A percentile compares a stretch with the other conserved stretches of the same genome.
Conservation (phyloP, 768 basidiomycete species). For the Boletellus ananas region DNA sequence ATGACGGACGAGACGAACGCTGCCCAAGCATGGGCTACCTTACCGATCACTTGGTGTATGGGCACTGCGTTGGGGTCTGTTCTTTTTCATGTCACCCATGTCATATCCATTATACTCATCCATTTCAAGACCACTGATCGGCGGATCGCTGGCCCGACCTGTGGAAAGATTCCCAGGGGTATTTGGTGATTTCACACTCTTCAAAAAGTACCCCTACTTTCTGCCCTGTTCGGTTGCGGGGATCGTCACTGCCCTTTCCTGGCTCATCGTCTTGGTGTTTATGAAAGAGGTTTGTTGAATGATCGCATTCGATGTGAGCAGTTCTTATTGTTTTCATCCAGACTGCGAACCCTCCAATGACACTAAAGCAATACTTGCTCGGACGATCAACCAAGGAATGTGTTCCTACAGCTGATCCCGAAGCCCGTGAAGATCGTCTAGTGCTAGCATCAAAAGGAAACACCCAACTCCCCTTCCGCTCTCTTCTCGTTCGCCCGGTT, state of each 20-base stretch:
- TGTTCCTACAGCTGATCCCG: background rate
- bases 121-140: conserved; percentile 56
- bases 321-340: conserved; percentile 3
- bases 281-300: conserved; percentile 47
- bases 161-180: conserved; percentile 58
- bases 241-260: conserved; percentile 47
- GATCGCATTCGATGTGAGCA: background rate
- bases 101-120: background rate
- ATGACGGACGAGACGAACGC: conserved; percentile 35
- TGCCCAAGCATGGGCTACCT: conserved; percentile 48
- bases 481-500: conserved; percentile 49
- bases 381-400: conserved; percentile 2
- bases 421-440: background rate
- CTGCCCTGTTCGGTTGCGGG: conserved; percentile 65
- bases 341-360: conserved; percentile 15
- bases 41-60: conserved; percentile 49
- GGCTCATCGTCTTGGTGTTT: conserved; percentile 46
- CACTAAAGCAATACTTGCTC: conserved; percentile 17
- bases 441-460: background rate
- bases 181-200: conserved; percentile 56
- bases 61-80: conserved; percentile 43
- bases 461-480: conserved; percentile 42
- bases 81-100: background rate
- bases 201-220: conserved; percentile 69
- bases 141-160: conserved; percentile 61